Conservation (phyloP, 495 filamentous ascomycete genomes). For the Lepidopterella palustris region DNA sequence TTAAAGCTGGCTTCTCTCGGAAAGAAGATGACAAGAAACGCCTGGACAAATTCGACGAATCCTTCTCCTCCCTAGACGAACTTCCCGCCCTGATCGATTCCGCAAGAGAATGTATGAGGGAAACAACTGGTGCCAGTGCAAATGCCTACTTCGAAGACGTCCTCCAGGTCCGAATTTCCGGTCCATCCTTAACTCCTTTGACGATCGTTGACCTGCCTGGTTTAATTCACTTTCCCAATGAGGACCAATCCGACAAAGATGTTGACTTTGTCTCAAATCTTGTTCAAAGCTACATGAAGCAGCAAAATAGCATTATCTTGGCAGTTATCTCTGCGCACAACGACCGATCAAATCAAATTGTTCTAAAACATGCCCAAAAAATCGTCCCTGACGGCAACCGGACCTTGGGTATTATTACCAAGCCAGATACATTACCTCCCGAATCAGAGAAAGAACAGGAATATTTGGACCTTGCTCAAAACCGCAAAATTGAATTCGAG, state of each 20-base stretch:
- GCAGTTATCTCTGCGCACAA: constrained; percentile 53
- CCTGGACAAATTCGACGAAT: constrained; percentile 8
- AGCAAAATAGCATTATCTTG: constrained; percentile 52
- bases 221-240: constrained; percentile 6
- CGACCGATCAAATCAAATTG: constrained; percentile 46
- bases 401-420: constrained; percentile 50
- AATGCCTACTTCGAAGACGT: constrained; percentile 17
- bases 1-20: constrained; percentile 10
- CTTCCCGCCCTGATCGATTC: constrained; percentile 13
- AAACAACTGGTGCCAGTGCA: background rate
- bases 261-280: constrained; percentile 2
- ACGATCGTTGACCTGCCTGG: constrained; percentile 24
- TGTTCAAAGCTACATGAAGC: constrained; percentile 12
- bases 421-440: constrained; percentile 39
- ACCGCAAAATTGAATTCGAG: constrained; percentile 5
- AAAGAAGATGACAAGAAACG: constrained; percentile 7
- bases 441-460: constrained; percentile 27
- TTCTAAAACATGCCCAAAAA: constrained; percentile 41
- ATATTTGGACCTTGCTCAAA: constrained; percentile 15
- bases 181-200: constrained; percentile 11
- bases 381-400: constrained; percentile 41
- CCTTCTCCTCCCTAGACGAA: constrained; percentile 6
- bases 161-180: constrained; percentile 11
- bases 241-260: background rate
- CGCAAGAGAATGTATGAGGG: constrained; percentile 11